Conservation (phyloP, 495 filamentous ascomycete species). For the Podospora bellae-mahoneyi region DNA sequence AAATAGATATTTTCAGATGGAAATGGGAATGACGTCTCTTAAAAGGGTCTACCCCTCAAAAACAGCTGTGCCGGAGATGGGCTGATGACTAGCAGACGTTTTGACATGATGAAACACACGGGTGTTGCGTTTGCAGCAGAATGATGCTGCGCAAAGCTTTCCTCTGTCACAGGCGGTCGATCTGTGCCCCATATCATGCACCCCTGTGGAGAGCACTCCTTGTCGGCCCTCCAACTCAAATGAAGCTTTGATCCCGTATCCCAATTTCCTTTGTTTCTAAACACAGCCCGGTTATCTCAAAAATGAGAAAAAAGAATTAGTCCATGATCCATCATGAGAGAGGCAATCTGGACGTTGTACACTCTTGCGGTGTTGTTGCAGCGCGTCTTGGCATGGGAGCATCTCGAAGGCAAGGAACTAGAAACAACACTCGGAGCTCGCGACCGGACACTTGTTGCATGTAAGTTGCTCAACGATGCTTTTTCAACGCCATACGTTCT, state of each 20-base stretch:
- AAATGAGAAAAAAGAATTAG: too few species aligned
- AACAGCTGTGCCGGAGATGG: constrained; percentile 5
- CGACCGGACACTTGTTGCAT: constrained; percentile 43
- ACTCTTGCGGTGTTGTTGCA: constrained; percentile 17
- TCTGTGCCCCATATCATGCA: constrained; percentile 16
- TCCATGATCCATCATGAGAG: neutral
- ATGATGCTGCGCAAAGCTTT: neutral
- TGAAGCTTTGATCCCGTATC: neutral
- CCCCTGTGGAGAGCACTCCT: constrained; percentile 11
- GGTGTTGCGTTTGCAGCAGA: neutral
- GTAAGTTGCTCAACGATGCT: constrained; percentile 31
- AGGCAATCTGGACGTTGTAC: constrained; percentile 11
- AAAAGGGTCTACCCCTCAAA: neutral
- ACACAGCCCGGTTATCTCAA: neutral
- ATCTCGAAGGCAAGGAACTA: constrained; percentile 32
- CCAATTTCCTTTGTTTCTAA: neutral
- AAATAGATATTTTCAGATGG: neutral
- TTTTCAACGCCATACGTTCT: neutral
- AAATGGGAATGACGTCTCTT: constrained; percentile 4
- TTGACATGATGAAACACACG: constrained; percentile 1
- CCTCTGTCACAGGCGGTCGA: constrained; percentile 10
- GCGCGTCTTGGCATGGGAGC: constrained; percentile 35
- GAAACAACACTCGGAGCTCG: constrained; percentile 29
- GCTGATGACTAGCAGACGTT: neutral
- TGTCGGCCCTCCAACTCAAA: constrained; percentile 2